Base-by-base conservation (phyloP, 2,329 filamentous ascomycete genomes). In the Beauveria scarabaeidicola region DNA sequence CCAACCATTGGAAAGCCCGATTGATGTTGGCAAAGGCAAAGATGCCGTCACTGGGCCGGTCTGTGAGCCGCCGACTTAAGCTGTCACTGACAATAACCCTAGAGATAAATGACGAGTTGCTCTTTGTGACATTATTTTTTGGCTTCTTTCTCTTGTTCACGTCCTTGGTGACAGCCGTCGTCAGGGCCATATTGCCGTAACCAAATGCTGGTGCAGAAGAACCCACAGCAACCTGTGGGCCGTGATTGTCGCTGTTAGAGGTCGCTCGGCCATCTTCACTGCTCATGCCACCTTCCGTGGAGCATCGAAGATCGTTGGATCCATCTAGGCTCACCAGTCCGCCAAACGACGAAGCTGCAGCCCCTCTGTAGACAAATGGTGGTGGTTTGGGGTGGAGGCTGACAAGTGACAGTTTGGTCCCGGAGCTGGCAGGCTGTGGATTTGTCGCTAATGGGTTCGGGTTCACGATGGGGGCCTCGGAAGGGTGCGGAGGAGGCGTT, bases 51-150 rank as follows among this genome's bases (percentile, higher is more conserved):
- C 80, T 79, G 13, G 86, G 84, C 63, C 90, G 86, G 36, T 97
- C 94, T 52, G 84, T 82, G 63, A 97, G 74, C 64, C 89, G 86
- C 74, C 94, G 96, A 23, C 82, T 81, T 58, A 95, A 74, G 5
- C 81, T 81, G 67, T 99, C 94, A 68, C 96, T 90, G 17, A 91
- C 87, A 64, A 97, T 96, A 36, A 97, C 93, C 58, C 94, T 81
- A n/a, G 93, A 97, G 32, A 99, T 94, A 70, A 97, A 99, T 0
- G 93, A 96, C 10, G 94, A 99, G 73, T 96, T 97, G 76, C 91
- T 97, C 79, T 99, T 99, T 56, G 93, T 87, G 72, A 99, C 94
- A 72, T 95, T 97, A 74, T 93, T 97, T 80, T 97, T 99, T 2
- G 94, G 94, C 73, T 99, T 99, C 69, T 87, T 84, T 70, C 85